Conservation (phyloP, 2,329 filamentous ascomycete species). For the Neopestalotiopsis sp. region DNA sequence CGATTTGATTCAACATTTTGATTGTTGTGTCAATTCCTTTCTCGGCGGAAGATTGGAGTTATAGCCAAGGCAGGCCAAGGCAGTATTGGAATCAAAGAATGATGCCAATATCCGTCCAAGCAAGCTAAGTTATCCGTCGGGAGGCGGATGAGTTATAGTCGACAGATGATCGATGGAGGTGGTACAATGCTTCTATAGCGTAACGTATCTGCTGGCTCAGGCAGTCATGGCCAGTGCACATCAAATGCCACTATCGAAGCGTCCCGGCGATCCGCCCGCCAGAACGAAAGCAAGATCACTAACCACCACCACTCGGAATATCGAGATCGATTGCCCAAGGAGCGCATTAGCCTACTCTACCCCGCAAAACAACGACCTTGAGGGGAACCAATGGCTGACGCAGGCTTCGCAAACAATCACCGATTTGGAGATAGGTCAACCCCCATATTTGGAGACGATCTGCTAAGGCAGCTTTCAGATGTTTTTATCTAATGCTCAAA, state of each 20-base stretch:
- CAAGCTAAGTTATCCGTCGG: no score
- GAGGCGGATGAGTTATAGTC: neutral
- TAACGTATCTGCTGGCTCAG: neutral
- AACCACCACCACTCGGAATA: neutral
- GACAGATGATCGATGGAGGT: neutral
- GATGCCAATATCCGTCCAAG: neutral
- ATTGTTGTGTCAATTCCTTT: neutral
- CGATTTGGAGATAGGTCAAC: constrained; percentile 7
- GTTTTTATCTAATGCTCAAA: neutral
- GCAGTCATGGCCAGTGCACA: neutral
- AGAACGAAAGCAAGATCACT: neutral
- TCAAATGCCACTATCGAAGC: neutral
- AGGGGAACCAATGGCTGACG: neutral
- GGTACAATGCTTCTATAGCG: neutral
- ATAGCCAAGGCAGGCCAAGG: neutral
- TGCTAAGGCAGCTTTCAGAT: constrained; percentile 4
- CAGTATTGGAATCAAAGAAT: neutral
- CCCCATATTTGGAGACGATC: neutral
- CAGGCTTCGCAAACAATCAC: constrained; percentile 4
- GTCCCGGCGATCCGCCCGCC: neutral
- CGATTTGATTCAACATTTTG: constrained; percentile 14
- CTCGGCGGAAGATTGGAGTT: neutral
- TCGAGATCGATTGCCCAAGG: neutral
- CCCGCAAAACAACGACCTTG: neutral
- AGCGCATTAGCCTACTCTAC: constrained; percentile 1